Evolutionary conservation across 2,329 filamentous ascomycete species (phyloP).

Genomic region (Cordyceps pruinosa): DNA sequence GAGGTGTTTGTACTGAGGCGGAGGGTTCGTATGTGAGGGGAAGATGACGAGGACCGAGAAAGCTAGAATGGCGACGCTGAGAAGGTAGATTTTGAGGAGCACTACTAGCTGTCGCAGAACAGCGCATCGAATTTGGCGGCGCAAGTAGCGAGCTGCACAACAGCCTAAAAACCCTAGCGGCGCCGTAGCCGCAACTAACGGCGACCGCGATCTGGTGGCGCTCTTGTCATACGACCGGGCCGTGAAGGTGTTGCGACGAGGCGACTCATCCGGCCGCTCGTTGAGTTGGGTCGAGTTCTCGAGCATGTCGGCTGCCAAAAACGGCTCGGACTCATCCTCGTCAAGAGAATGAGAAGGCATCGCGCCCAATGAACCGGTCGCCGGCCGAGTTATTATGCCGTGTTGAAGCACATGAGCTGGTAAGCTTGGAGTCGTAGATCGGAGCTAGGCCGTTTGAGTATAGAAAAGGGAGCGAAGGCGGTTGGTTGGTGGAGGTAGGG

Average conservation of each 20-base stretch:
- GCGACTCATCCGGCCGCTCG: not conserved
- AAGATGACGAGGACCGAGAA: conserved; percentile 30
- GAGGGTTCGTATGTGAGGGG: conserved; percentile 36
- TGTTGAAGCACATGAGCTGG: not conserved
- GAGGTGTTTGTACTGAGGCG: conserved; percentile 31
- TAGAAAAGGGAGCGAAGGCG: not conserved
- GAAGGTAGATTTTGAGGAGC: conserved; percentile 19
- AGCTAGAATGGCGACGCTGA: conserved; percentile 26
- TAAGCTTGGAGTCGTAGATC: not conserved
- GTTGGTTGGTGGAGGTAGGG: too few relatives aligned
- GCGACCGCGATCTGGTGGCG: conserved; percentile 9
- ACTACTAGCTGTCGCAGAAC: not conserved
- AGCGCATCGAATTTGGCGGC: not conserved
- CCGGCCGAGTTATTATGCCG: not conserved
- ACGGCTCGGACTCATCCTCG: not conserved
- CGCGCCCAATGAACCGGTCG: not conserved
- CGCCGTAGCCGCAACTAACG: not conserved
- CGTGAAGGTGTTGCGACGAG: not conserved
- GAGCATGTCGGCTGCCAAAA: not conserved
- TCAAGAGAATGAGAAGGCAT: not conserved
- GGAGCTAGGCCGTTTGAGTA: not conserved
- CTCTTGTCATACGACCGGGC: not conserved
- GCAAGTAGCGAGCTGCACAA: not conserved
- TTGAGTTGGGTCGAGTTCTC: not conserved
- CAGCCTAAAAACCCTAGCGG: conserved; percentile 2